phyloP scores from a whole-genome alignment of 140 eudicot genomes.

The Oenanthe javanica region DNA sequence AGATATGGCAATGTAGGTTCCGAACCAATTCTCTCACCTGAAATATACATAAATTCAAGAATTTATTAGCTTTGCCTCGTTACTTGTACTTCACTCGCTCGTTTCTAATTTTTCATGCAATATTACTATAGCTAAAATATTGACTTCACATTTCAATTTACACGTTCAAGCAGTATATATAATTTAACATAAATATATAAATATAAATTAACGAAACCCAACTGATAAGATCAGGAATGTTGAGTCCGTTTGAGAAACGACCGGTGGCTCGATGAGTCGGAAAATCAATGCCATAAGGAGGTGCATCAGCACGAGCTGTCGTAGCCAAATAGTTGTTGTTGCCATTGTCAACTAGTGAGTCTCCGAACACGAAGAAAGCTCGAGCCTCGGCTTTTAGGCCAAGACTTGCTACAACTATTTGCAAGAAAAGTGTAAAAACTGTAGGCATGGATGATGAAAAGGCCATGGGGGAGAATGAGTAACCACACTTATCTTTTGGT shows the following conservation, averaged over 20 bases:
- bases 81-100: too few species aligned
- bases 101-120: background rate
- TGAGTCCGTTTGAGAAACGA: slow-evolving; percentile 15
- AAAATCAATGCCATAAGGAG: slow-evolving; percentile 19
- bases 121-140: background rate
- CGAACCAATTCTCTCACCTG: slow-evolving; percentile 23
- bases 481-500: background rate
- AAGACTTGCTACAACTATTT: background rate
- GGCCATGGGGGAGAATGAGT: background rate
- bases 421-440: background rate
- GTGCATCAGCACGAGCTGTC: slow-evolving; percentile 15
- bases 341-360: slow-evolving; percentile 17
- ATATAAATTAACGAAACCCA: background rate
- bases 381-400: slow-evolving; percentile 9
- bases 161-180: too few species aligned
- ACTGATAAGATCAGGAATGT: slow-evolving; percentile 16
- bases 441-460: background rate
- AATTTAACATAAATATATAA: background rate
- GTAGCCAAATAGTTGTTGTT: slow-evolving; percentile 16
- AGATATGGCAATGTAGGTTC: slow-evolving; percentile 31
- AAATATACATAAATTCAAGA: background rate
- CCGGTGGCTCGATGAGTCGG: slow-evolving; percentile 11
- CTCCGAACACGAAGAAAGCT: slow-evolving; percentile 16
- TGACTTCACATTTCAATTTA: too few species aligned
- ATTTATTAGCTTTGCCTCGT: background rate